These are phyloP conservation scores for Fagopyrum tataricum DNA, from an alignment of 148 eudicot species.

Conservation along the genomic window DNA sequence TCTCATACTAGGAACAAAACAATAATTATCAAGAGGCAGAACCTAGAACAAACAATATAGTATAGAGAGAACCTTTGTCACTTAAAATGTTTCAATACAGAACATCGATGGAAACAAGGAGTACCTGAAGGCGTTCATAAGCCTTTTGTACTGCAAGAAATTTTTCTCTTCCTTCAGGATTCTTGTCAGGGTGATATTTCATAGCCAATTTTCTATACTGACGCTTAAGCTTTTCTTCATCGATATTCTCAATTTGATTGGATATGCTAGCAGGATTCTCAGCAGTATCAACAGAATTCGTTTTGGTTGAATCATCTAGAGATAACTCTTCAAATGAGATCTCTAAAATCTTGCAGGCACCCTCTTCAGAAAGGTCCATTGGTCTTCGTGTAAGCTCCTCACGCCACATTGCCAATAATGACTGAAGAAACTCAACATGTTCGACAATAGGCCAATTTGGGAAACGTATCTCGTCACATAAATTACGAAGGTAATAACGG, in stretches of 20 bases:
- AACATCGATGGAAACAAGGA: slow-evolving; percentile 11
- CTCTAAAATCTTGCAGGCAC: slow-evolving; percentile 92
- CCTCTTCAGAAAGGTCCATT: slow-evolving; percentile 99
- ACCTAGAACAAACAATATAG: not conserved
- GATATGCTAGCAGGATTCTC: slow-evolving; percentile 61
- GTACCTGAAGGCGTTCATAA: slow-evolving; percentile 96
- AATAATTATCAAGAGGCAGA: not conserved
- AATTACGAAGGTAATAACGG: slow-evolving; percentile 91
- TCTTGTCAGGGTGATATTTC: slow-evolving; percentile 98
- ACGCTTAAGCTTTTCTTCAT: slow-evolving; percentile 97
- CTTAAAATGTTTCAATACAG: not conserved
- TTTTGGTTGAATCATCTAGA: slow-evolving; percentile 44
- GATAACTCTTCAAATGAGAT: slow-evolving; percentile 79
- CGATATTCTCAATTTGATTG: slow-evolving; percentile 82
- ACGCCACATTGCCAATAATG: slow-evolving; percentile 98
- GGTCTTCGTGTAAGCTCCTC: slow-evolving; percentile 97
- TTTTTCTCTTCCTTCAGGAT: slow-evolving; percentile 98
- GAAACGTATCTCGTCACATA: slow-evolving; percentile 94
- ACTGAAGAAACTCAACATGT: slow-evolving; percentile 96
- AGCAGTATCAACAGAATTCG: slow-evolving; percentile 30
- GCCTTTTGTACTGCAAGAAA: slow-evolving; percentile 99
- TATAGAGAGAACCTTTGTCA: not conserved
- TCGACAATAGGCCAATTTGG: slow-evolving; percentile 99
- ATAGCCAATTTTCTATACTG: slow-evolving; percentile 96
- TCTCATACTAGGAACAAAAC: not conserved